Evolutionary conservation across 768 basidiomycete genomes (phyloP).

Genomic region (Aureoboletus auriporus): DNA sequence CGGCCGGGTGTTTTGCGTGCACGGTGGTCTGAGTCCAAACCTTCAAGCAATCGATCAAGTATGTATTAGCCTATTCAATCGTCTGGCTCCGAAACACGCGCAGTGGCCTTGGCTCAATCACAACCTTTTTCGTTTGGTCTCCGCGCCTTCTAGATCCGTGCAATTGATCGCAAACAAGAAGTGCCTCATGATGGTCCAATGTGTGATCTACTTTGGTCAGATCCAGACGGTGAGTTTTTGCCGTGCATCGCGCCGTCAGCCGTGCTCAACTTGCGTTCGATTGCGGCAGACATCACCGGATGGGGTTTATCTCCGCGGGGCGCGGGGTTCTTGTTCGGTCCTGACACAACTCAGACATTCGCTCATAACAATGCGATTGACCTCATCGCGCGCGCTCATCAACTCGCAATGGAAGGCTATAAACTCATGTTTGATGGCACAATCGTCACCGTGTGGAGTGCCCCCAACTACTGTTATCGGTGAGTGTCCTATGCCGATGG

Average conservation of each 20-base stretch:
- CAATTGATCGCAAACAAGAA: conserved; percentile 94
- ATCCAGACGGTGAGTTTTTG: conserved; percentile 79
- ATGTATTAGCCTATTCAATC: conserved; percentile 20
- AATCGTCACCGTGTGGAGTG: conserved; percentile 98
- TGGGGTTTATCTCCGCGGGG: conserved; percentile 99
- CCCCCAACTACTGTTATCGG: conserved; percentile 98
- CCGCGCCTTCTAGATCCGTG: conserved; percentile 63
- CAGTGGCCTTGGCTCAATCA: conserved; percentile 15
- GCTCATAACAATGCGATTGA: conserved; percentile 90
- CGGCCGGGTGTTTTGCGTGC: conserved; percentile 94
- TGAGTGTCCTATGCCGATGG: conserved; percentile 32
- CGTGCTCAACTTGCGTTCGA: conserved; percentile 16
- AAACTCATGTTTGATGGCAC: conserved; percentile 95
- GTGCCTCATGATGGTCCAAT: conserved; percentile 98
- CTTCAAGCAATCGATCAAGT: conserved; percentile 88
- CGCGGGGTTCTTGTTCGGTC: conserved; percentile 93
- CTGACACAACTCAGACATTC: conserved; percentile 86
- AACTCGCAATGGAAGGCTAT: conserved; percentile 96
- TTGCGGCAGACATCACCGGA: conserved; percentile 69
- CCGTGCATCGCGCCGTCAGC: conserved; percentile 5
- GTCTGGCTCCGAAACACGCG: conserved; percentile 18
- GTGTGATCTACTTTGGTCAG: conserved; percentile 99
- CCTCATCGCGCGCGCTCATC: conserved; percentile 94
- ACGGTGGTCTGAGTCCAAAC: conserved; percentile 92
- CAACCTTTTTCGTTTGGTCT: conserved; percentile 17